Percentiles rank a stretch among this genome's conserved stretches.
phyloP scores from a whole-genome alignment of 2,329 filamentous ascomycete genomes.

The Cordyceps cicadae region DNA sequence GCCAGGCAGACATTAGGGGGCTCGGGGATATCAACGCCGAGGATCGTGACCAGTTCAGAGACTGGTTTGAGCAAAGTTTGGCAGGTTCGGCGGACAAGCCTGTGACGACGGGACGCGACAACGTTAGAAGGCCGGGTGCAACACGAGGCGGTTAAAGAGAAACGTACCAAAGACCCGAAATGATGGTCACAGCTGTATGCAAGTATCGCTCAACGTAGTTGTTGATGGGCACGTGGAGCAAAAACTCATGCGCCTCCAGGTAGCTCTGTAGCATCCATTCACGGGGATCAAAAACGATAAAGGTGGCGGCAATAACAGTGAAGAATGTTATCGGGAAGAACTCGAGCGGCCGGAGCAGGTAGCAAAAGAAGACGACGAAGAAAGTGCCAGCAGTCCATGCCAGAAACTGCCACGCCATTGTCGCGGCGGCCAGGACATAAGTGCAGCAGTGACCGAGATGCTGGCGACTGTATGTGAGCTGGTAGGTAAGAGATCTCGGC shows the following conservation, averaged over 20 bases:
- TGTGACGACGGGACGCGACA: constrained; percentile 25
- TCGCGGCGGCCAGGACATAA: constrained; percentile 25
- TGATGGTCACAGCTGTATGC: constrained; percentile 11
- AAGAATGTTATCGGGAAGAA: constrained; percentile 9
- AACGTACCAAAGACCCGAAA: constrained; percentile 15
- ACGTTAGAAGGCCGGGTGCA: not conserved
- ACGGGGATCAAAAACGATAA: constrained; percentile 19
- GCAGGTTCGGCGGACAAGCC: constrained; percentile 78
- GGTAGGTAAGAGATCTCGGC: not conserved
- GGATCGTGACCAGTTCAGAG: constrained; percentile 78
- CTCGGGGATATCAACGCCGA: constrained; percentile 89
- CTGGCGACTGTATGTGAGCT: not conserved
- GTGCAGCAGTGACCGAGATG: constrained; percentile 7
- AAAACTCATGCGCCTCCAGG: constrained; percentile 10
- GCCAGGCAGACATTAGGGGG: constrained; percentile 84
- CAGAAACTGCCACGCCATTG: constrained; percentile 36
- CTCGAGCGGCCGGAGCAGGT: constrained; percentile 27
- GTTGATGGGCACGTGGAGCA: constrained; percentile 19
- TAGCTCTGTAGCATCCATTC: constrained; percentile 9
- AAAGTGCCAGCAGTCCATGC: constrained; percentile 29
- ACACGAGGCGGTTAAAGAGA: constrained; percentile 34
- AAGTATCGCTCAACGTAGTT: constrained; percentile 7
- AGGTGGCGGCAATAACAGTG: constrained; percentile 13
- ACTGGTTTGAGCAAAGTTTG: constrained; percentile 87
- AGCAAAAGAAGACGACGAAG: constrained; percentile 29